These are phyloP conservation scores for Fermentozyma sake DNA, from an alignment of 1,139 yeast genomes.

Conservation along the genomic window DNA sequence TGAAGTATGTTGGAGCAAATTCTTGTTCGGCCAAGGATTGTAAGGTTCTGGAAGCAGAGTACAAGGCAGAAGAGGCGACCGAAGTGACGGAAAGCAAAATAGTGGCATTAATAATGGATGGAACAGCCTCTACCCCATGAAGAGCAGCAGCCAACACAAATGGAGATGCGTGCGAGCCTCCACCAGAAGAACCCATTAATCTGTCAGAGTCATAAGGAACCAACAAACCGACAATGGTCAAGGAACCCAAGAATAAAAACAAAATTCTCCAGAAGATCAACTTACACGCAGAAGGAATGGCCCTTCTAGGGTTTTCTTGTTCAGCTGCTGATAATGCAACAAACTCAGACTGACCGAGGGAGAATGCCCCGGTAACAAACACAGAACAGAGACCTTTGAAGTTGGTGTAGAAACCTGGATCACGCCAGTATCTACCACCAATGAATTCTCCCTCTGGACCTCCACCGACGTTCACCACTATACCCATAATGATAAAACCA, in stretches of 20 bases:
- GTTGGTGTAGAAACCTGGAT: constrained; percentile 20
- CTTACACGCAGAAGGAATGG: constrained; percentile 40
- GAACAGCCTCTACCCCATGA: constrained; percentile 36
- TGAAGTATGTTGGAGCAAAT: constrained; percentile 38
- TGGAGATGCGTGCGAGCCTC: constrained; percentile 40
- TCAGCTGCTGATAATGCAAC: constrained; percentile 41
- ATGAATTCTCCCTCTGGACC: constrained; percentile 19
- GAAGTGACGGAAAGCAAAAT: constrained; percentile 43
- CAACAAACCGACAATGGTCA: constrained; percentile 38
- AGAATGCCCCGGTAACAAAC: constrained; percentile 41
- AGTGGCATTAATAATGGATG: constrained; percentile 40
- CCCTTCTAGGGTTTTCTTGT: constrained; percentile 35
- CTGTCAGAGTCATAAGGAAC: constrained; percentile 37
- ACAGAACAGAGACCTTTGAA: constrained; percentile 40
- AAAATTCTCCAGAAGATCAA: constrained; percentile 37
- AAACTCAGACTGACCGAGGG: constrained; percentile 42
- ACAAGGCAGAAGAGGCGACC: constrained; percentile 42
- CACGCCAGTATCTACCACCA: constrained; percentile 30
- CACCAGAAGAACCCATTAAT: constrained; percentile 36
- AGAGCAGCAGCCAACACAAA: constrained; percentile 40
- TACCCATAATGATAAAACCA: constrained; percentile 29
- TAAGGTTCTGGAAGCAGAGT: constrained; percentile 41
- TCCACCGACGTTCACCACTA: constrained; percentile 27
- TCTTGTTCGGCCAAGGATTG: constrained; percentile 42
- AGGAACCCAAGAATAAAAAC: constrained; percentile 38